Base-by-base conservation (phyloP, 164 flowering plant genomes). In the Stephania cephalantha region DNA sequence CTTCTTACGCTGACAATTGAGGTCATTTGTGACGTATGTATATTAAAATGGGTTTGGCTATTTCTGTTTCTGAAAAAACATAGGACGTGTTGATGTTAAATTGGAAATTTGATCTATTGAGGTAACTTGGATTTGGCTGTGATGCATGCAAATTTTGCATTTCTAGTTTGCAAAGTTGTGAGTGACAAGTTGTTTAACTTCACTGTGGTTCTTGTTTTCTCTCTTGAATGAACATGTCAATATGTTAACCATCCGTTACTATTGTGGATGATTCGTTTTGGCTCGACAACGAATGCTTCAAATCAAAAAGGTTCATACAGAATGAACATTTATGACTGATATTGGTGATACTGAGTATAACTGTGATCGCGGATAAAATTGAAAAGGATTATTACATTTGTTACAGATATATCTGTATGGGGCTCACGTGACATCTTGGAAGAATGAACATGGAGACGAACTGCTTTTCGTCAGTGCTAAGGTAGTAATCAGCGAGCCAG, bases 401-500 rank as follows among this genome's bases (percentile, higher is more conserved):
- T 71, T 70, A 53, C 83, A 90, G 97, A 88, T 93, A 7, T 94
- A 89, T 82, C 72, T 94, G 76, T 87, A 91, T 81, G 98, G 98
- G 20, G 98, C 82, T 78, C 98, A 94, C 20, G 93, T 94, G 80
- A 92, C 93, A 70, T 94, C 98, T 55, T 94, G 98, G 98, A 94
- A 91, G 85, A 94, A 94, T 85, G 95, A 91, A 29, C 89, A 86
- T 74, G 93, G 97, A 53, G 98, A 94, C 76, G 98, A 94, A 83
- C 82, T 94, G 83, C 94, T 94, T 77, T 94, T 92, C 78, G 83
- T 92, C 74, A 92, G 97, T 68, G 87, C 80, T 79, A 94, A 93
- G 98, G 98, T 90, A 75, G 50, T 17, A 12, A 20, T 3, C 15
- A 12, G 65, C 58, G 25, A 25, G 25, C 25, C 25, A 17, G 29